A percentile compares a stretch with the other conserved stretches of the same genome.
These are phyloP conservation scores for Myrica gale DNA, from an alignment of 306 rosid genomes.

Conservation along the genomic window DNA sequence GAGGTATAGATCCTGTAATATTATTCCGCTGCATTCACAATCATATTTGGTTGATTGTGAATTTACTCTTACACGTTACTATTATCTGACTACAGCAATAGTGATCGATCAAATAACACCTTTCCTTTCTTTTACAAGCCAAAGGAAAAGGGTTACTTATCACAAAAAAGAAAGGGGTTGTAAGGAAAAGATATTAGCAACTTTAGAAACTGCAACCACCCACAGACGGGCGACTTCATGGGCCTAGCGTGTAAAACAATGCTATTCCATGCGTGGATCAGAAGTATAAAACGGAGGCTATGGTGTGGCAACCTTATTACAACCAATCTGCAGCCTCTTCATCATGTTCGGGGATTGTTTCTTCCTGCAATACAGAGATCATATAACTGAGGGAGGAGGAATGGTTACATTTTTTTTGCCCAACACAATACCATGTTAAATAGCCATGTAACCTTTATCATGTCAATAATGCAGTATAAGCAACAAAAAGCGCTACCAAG, in stretches of 20 bases:
- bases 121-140: too few relatives aligned
- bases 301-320: slow-evolving; percentile 11
- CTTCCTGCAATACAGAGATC: slow-evolving; percentile 27
- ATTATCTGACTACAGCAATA: too few relatives aligned
- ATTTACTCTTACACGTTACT: too few relatives aligned
- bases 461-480: not conserved
- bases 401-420: not conserved
- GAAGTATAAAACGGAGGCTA: not conserved
- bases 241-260: slow-evolving; percentile 4
- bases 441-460: not conserved
- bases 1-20: too few relatives aligned
- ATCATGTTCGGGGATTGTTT: slow-evolving; percentile 10
- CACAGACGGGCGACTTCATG: slow-evolving; percentile 9
- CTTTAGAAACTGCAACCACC: not conserved
- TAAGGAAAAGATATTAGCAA: not conserved
- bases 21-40: too few relatives aligned
- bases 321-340: slow-evolving; percentile 16
- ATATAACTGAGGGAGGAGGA: not conserved
- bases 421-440: not conserved
- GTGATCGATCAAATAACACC: too few relatives aligned
- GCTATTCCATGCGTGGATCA: slow-evolving; percentile 3
- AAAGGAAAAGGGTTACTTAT: too few relatives aligned
- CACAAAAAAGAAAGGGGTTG: too few relatives aligned
- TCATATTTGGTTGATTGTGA: too few relatives aligned
- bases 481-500: not conserved